These are phyloP conservation scores for Agrocybe chaxingu DNA, from an alignment of 768 basidiomycete species.

Conservation along the genomic window DNA sequence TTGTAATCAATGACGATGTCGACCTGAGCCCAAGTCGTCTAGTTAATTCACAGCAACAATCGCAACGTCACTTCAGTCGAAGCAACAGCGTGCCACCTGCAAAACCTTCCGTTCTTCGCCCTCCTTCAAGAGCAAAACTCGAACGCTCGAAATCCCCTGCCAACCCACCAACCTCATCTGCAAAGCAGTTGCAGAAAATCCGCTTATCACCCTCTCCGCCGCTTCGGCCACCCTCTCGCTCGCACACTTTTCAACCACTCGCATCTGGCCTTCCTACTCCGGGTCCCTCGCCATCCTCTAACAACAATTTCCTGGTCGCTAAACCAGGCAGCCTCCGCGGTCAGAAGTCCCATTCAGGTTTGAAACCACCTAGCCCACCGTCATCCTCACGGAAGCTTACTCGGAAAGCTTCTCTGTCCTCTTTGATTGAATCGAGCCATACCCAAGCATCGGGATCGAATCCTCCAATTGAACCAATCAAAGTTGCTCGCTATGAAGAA, in stretches of 20 bases:
- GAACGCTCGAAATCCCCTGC: conserved; percentile 74
- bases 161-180: conserved; percentile 67
- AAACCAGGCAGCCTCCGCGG: conserved; percentile 77
- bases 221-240: conserved; percentile 49
- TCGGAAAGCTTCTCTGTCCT: conserved; percentile 79
- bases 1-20: conserved; percentile 78
- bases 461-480: conserved; percentile 33
- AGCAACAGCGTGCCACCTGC: conserved; percentile 61
- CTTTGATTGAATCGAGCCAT: conserved; percentile 59
- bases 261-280: conserved; percentile 44
- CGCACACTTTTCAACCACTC: conserved; percentile 61
- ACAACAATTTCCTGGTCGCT: conserved; percentile 46
- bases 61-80: conserved; percentile 42
- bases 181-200: conserved; percentile 65
- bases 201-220: conserved; percentile 71
- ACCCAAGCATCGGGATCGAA: conserved; percentile 58
- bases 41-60: conserved; percentile 45
- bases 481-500: conserved; percentile 63
- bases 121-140: conserved; percentile 57
- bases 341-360: conserved; percentile 81
- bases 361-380: conserved; percentile 76
- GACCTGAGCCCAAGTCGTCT: conserved; percentile 81
- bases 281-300: conserved; percentile 44
- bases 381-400: conserved; percentile 56
- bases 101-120: conserved; percentile 48